Evolutionary conservation across 768 basidiomycete genomes (phyloP).

Genomic region (Melanogaster broomeanus): DNA sequence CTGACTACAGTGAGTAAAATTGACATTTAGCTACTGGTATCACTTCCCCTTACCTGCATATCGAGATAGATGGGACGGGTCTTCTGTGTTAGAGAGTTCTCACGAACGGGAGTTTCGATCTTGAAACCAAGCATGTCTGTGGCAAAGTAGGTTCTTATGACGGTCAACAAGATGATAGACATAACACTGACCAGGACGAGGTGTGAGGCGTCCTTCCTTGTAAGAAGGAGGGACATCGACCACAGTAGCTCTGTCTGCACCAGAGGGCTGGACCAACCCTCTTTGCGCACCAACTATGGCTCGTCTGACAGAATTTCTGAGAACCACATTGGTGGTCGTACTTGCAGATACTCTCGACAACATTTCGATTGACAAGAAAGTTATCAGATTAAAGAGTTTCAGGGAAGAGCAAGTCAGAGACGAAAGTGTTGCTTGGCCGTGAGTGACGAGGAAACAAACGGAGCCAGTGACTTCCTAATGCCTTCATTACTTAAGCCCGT

Average conservation of each 20-base stretch:
- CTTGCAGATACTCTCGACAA: conserved; percentile 54
- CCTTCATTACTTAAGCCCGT: background rate
- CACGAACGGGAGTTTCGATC: conserved; percentile 61
- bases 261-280: conserved; percentile 78
- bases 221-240: conserved; percentile 79
- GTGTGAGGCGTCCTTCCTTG: conserved; percentile 67
- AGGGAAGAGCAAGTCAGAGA: conserved; percentile 13
- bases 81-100: conserved; percentile 58
- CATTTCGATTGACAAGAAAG: conserved; percentile 40
- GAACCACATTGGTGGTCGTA: conserved; percentile 26
- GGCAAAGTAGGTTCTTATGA: conserved; percentile 6
- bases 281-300: conserved; percentile 41
- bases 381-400: conserved; percentile 1
- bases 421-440: conserved; percentile 1
- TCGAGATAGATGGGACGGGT: conserved; percentile 94
- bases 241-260: conserved; percentile 79
- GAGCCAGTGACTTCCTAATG: background rate
- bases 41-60: conserved; percentile 71
- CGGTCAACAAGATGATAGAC: background rate
- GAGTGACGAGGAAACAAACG: background rate
- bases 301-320: conserved; percentile 24
- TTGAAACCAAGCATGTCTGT: conserved; percentile 91
- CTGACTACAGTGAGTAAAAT: conserved; percentile 39
- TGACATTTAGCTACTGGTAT: background rate
- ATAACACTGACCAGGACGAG: conserved; percentile 58